A percentile compares a stretch with the other conserved stretches of the same genome.
Evolutionary conservation across 345 rosid genomes (phyloP).

Genomic region (Murraya paniculata): DNA sequence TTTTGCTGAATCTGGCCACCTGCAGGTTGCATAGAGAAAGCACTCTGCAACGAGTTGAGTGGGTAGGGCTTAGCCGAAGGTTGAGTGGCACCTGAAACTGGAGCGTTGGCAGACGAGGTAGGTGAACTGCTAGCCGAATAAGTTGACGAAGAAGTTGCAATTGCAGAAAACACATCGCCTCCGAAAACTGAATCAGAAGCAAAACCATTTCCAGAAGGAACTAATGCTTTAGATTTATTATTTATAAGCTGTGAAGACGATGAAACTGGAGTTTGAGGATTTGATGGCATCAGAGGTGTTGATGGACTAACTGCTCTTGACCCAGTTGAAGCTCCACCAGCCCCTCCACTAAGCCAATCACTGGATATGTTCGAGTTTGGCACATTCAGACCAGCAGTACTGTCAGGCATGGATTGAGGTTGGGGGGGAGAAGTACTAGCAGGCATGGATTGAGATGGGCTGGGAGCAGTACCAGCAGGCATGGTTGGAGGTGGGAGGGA

Average conservation of each 20-base stretch:
- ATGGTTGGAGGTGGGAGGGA: conserved; percentile 42
- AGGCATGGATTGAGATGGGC: conserved; percentile 41
- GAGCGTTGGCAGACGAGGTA: conserved; percentile 40
- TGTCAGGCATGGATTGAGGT: conserved; percentile 38
- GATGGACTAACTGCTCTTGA: conserved; percentile 38
- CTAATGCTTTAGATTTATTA: conserved; percentile 47
- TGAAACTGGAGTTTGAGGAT: conserved; percentile 39
- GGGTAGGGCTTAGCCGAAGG: conserved; percentile 55
- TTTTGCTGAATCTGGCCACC: conserved; percentile 54
- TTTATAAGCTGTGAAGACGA: conserved; percentile 30
- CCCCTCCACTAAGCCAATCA: conserved; percentile 56
- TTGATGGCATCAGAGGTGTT: conserved; percentile 36
- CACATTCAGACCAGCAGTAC: conserved; percentile 34
- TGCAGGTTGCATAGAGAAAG: conserved; percentile 57
- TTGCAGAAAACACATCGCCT: conserved; percentile 54
- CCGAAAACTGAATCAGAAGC: conserved; percentile 45
- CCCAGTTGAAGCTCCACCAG: conserved; percentile 42
- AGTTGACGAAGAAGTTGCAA: conserved; percentile 33
- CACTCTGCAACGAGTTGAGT: conserved; percentile 67
- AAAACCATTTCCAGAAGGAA: conserved; percentile 62
- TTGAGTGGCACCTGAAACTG: conserved; percentile 49
- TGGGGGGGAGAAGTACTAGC: conserved; percentile 32
- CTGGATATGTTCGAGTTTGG: conserved; percentile 45
- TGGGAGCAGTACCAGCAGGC: conserved; percentile 26
- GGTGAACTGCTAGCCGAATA: conserved; percentile 45